These are phyloP conservation scores for Angophora floribunda DNA, from an alignment of 345 rosid species.

Conservation along the genomic window DNA sequence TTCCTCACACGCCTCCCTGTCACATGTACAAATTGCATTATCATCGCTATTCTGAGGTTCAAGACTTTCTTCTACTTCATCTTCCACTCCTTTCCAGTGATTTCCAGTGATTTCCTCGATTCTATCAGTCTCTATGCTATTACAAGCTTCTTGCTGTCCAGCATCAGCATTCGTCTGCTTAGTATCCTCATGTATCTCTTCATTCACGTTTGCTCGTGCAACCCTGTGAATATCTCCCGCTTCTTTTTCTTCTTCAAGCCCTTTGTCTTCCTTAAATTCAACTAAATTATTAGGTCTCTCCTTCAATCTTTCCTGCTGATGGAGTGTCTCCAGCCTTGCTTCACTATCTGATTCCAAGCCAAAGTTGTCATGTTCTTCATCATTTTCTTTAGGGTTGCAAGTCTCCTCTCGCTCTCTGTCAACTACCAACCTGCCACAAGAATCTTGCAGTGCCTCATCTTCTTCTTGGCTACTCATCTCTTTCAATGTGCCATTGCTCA, in stretches of 20 bases:
- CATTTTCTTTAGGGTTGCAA: conserved; percentile 1
- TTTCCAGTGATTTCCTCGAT: conserved; percentile 6
- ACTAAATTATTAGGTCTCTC: conserved; percentile 1
- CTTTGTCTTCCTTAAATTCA: not conserved
- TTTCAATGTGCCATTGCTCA: not conserved
- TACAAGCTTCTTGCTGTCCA: conserved; percentile 15
- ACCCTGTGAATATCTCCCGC: not conserved
- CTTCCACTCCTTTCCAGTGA: not conserved
- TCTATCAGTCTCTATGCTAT: conserved; percentile 11
- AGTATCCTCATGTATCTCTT: not conserved
- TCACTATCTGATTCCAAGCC: not conserved
- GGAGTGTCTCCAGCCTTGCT: not conserved
- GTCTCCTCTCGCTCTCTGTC: conserved; percentile 4
- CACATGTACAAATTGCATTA: not conserved
- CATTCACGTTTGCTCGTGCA: not conserved
- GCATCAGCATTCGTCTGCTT: not conserved
- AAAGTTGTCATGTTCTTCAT: conserved; percentile 5
- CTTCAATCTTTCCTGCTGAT: conserved; percentile 1
- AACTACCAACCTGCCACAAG: conserved; percentile 8
- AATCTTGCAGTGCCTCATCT: conserved; percentile 5
- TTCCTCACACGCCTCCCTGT: not conserved
- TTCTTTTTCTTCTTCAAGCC: not conserved
- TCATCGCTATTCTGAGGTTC: not conserved
- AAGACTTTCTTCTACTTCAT: not conserved
- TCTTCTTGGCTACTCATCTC: conserved; percentile 6